These are phyloP conservation scores for peach (Prunus persica) DNA, from an alignment of 306 rosid species.

Conservation along the genomic window Prunus_persica_NCBIv2 NC_034014.1:29305001-29305500, in stretches of 20 bases:
- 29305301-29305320: conserved; percentile 6
- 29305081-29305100: not conserved
- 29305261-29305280: conserved; percentile 90
- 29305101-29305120: conserved; percentile 9
- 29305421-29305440: conserved; percentile 88
- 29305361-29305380: conserved; percentile 17
- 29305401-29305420: conserved; percentile 93
- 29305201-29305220: conserved; percentile 94
- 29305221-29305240: conserved; percentile 94
- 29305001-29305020: not conserved
- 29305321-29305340: conserved; percentile 21
- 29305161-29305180: conserved; percentile 73
- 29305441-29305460: conserved; percentile 66
- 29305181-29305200: conserved; percentile 94
- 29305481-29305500: conserved; percentile 11
- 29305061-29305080: not conserved
- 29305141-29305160: conserved; percentile 20
- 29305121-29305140: conserved; percentile 14
- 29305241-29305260: conserved; percentile 96
- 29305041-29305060: not conserved
- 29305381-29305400: conserved; percentile 61
- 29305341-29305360: conserved; percentile 19
- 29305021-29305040: not conserved
- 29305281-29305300: conserved; percentile 26
- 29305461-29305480: conserved; percentile 27